phyloP scores from a whole-genome alignment of 192 early-diverging fungal genomes.

The Coemansia aciculifera region DNA sequence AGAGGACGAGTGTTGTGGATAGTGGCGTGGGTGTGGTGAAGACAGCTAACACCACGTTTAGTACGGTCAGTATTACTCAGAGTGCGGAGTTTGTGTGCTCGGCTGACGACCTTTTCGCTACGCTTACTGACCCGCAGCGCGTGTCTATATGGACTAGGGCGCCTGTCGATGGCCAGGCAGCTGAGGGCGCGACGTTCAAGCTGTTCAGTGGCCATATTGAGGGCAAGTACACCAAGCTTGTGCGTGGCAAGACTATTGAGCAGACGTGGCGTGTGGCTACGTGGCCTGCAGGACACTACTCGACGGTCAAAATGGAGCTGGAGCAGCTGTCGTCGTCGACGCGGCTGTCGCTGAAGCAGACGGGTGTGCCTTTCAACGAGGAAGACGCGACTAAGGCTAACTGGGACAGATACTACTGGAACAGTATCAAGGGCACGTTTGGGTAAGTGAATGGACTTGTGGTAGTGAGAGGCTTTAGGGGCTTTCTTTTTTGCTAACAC shows the following conservation, averaged over 20 bases:
- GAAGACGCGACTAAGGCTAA: slow-evolving; percentile 81
- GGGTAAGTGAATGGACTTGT: slow-evolving; percentile 60
- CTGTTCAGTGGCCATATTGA: slow-evolving; percentile 90
- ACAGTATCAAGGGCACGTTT: slow-evolving; percentile 86
- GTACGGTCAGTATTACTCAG: slow-evolving; percentile 69
- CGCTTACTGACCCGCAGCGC: slow-evolving; percentile 72
- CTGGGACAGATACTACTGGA: slow-evolving; percentile 94
- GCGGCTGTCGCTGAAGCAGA: slow-evolving; percentile 72
- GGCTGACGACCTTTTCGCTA: slow-evolving; percentile 75
- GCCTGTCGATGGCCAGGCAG: slow-evolving; percentile 62
- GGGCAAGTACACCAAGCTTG: slow-evolving; percentile 74
- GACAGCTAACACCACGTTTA: slow-evolving; percentile 35
- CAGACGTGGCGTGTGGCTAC: slow-evolving; percentile 82
- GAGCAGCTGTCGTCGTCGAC: slow-evolving; percentile 69
- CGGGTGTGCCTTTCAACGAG: slow-evolving; percentile 84
- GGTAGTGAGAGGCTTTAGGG: not conserved
- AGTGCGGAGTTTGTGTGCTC: slow-evolving; percentile 83
- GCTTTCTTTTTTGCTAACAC: not conserved
- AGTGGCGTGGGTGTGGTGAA: slow-evolving; percentile 22
- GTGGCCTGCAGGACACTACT: slow-evolving; percentile 88
- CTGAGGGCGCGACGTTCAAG: slow-evolving; percentile 64
- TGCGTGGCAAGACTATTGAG: slow-evolving; percentile 73
- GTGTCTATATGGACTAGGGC: slow-evolving; percentile 82
- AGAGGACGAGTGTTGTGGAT: not conserved
- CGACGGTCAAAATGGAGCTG: slow-evolving; percentile 75